Evolutionary conservation across 305 asterid genomes (phyloP).

Genomic region (Solanum hybrid): DNA sequence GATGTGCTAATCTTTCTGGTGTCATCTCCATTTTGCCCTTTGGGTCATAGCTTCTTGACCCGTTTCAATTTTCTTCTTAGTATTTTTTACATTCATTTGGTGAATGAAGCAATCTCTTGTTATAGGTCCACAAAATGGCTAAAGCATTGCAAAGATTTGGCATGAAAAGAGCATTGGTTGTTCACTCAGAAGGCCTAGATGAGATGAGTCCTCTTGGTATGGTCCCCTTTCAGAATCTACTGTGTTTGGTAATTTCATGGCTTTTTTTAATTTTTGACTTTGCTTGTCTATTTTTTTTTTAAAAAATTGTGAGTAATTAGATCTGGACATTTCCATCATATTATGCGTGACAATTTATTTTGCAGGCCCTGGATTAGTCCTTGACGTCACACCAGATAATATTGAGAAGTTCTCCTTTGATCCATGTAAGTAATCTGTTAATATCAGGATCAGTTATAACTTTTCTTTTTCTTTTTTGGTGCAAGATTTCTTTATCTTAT

Average conservation of each 20-base stretch:
- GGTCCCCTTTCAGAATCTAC: slow-evolving; percentile 1
- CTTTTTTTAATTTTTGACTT: background rate
- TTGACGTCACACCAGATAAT: slow-evolving; percentile 65
- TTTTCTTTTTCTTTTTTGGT: background rate
- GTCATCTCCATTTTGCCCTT: background rate
- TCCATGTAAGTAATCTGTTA: slow-evolving; percentile 51
- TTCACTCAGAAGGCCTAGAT: slow-evolving; percentile 92
- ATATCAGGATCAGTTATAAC: background rate
- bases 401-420: slow-evolving; percentile 66
- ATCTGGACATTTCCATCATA: background rate
- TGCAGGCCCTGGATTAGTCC: slow-evolving; percentile 79
- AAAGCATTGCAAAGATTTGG: slow-evolving; percentile 78
- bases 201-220: slow-evolving; percentile 98
- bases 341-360: background rate
- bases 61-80: background rate
- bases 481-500: background rate
- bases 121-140: slow-evolving; percentile 83
- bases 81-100: background rate
- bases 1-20: background rate
- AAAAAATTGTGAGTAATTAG: background rate
- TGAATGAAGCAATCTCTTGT: background rate
- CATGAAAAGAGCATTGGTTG: slow-evolving; percentile 80
- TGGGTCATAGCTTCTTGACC: background rate
- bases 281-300: background rate
- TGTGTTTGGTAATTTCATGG: background rate